A percentile compares a stretch with the other conserved stretches of the same genome.
Conservation (phyloP, 2,329 filamentous ascomycete genomes). For the Talaromyces atroroseus region DNA sequence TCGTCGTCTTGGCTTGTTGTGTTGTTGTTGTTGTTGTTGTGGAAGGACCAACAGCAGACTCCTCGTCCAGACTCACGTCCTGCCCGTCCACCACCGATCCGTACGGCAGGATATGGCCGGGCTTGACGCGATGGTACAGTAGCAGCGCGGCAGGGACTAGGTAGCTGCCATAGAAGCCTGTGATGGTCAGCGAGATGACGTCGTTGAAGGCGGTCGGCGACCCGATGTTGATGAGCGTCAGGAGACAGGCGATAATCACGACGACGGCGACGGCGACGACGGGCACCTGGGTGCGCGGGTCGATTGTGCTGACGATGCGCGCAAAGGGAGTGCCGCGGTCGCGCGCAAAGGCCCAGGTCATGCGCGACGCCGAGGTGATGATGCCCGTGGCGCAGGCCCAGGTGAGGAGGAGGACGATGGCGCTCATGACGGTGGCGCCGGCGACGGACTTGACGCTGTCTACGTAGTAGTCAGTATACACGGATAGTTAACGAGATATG, state of each 20-base stretch:
- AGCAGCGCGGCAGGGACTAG: slow-evolving; percentile 28
- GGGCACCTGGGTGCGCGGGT: slow-evolving; percentile 18
- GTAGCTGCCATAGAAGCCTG: slow-evolving; percentile 34
- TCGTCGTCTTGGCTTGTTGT: too few species aligned
- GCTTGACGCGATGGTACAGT: slow-evolving; percentile 29
- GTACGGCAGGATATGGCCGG: slow-evolving; percentile 33
- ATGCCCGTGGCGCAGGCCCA: slow-evolving; percentile 24
- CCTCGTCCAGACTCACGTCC: slow-evolving; percentile 1
- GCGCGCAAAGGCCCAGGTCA: slow-evolving; percentile 36
- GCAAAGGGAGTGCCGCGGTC: slow-evolving; percentile 32
- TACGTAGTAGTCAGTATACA: neutral
- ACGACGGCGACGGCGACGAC: slow-evolving; percentile 24
- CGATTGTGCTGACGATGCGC: slow-evolving; percentile 22
- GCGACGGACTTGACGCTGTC: slow-evolving; percentile 11
- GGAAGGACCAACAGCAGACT: neutral
- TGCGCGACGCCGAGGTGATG: slow-evolving; percentile 18
- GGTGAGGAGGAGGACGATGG: slow-evolving; percentile 20
- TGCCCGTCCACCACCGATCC: slow-evolving; percentile 26
- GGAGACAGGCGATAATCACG: slow-evolving; percentile 38
- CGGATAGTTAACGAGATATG: neutral
- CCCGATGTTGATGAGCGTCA: slow-evolving; percentile 41
- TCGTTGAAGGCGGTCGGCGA: slow-evolving; percentile 46
- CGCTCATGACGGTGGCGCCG: slow-evolving; percentile 22
- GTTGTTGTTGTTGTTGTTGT: neutral
- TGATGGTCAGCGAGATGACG: slow-evolving; percentile 43